Evolutionary conservation across 2,329 filamentous ascomycete species (phyloP).

Genomic region (Botrytis aclada): DNA sequence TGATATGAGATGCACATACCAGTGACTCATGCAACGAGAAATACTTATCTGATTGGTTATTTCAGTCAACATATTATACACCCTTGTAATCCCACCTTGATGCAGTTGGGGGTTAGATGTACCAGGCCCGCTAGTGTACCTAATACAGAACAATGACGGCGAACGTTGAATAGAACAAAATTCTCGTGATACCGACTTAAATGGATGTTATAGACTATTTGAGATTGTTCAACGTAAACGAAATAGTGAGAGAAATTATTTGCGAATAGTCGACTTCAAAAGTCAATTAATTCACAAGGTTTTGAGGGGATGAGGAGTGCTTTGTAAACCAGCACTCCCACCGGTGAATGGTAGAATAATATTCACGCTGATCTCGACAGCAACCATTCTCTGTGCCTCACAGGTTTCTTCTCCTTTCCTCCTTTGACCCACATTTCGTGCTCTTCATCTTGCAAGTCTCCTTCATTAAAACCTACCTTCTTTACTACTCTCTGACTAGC

Average conservation of each 20-base stretch:
- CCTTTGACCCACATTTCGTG: background rate
- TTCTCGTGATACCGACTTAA: background rate
- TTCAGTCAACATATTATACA: background rate
- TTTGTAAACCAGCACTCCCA: background rate
- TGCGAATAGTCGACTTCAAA: background rate
- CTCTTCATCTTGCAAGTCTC: conserved; percentile 20
- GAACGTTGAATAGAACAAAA: background rate
- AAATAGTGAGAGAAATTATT: background rate
- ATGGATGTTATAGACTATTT: background rate
- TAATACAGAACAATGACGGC: background rate
- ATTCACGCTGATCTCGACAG: background rate
- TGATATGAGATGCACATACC: background rate
- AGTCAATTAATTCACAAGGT: background rate
- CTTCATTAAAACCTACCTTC: conserved; percentile 28
- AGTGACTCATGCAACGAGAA: background rate
- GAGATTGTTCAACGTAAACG: background rate
- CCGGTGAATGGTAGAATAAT: background rate
- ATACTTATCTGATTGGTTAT: background rate
- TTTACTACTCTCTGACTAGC: conserved; percentile 28
- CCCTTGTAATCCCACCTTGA: background rate
- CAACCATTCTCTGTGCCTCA: conserved; percentile 16
- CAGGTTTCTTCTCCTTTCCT: background rate
- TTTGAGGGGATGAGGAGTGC: background rate
- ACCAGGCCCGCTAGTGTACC: background rate
- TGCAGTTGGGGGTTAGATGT: background rate